A percentile compares a stretch with the other conserved stretches of the same genome.
phyloP scores from a whole-genome alignment of 352 stramenopile species.

The Peronospora destructor region DNA sequence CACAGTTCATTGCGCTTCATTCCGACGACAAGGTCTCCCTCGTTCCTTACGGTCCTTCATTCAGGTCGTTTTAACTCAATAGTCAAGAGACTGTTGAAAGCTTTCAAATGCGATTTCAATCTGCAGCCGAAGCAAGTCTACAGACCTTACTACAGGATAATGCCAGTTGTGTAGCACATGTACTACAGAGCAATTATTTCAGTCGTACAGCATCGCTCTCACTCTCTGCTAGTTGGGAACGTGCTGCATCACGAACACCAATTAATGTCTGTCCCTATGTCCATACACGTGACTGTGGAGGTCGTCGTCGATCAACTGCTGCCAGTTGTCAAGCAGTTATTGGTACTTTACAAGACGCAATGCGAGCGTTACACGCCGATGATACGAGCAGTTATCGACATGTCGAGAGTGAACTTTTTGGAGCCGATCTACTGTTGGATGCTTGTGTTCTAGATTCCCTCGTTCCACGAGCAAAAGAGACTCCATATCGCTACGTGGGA shows the following conservation, averaged over 20 bases:
- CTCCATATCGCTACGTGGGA: conserved; percentile 61
- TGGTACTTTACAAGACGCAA: conserved; percentile 48
- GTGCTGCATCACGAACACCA: conserved; percentile 27
- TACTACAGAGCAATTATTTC: conserved; percentile 33
- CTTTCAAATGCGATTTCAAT: conserved; percentile 21
- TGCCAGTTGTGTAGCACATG: conserved; percentile 29
- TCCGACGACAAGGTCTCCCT: no score
- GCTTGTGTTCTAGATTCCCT: conserved; percentile 66
- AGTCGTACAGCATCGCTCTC: conserved; percentile 29
- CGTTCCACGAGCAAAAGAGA: conserved; percentile 54
- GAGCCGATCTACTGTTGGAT: conserved; percentile 51
- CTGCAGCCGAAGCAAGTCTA: conserved; percentile 20
- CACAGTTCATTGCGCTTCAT: no score
- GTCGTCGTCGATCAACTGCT: conserved; percentile 41
- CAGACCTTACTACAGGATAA: conserved; percentile 30
- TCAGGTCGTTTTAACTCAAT: not conserved
- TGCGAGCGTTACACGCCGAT: conserved; percentile 51
- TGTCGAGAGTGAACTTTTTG: conserved; percentile 53
- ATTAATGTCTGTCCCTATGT: conserved; percentile 44
- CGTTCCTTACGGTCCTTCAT: not conserved
- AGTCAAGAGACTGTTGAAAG: not conserved
- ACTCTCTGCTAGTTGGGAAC: conserved; percentile 30
- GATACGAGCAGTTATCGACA: conserved; percentile 40
- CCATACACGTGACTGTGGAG: conserved; percentile 36
- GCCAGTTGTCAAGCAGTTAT: conserved; percentile 50